Evolutionary conservation across 164 flowering plant species (phyloP).

Genomic region (Macadamia tetraphylla): DNA sequence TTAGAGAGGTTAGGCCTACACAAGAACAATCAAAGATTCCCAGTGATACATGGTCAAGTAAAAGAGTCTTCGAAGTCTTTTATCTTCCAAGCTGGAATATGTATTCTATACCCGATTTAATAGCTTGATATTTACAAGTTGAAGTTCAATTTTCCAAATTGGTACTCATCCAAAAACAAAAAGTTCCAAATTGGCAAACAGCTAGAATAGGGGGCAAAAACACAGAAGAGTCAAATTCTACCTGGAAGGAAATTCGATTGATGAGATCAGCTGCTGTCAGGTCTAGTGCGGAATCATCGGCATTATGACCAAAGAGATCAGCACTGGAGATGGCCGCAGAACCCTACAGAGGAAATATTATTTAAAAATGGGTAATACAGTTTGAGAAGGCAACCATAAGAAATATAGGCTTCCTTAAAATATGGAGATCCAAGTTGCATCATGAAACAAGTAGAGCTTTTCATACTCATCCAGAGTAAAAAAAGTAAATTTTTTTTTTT

Average conservation of each 20-base stretch:
- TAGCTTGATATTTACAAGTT: background rate
- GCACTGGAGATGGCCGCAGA: slow-evolving; percentile 90
- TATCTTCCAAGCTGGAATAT: too few relatives aligned
- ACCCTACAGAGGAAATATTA: slow-evolving; percentile 34
- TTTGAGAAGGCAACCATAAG: background rate
- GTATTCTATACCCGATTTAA: too few relatives aligned
- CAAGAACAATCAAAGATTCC: background rate
- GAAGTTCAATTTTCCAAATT: background rate
- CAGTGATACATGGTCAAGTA: too few relatives aligned
- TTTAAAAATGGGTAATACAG: too few relatives aligned
- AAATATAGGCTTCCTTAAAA: background rate
- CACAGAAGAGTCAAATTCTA: slow-evolving; percentile 9
- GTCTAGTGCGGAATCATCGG: slow-evolving; percentile 42
- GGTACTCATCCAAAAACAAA: background rate
- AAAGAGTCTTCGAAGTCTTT: too few relatives aligned
- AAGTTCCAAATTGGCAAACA: background rate
- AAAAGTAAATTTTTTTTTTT: too few relatives aligned
- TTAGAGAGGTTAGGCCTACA: background rate
- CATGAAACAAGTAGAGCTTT: too few relatives aligned
- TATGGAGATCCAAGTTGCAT: background rate
- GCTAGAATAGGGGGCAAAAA: background rate
- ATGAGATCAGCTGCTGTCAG: slow-evolving; percentile 72
- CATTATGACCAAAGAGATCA: slow-evolving; percentile 71
- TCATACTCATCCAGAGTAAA: too few relatives aligned
- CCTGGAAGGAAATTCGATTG: slow-evolving; percentile 80